phyloP scores from a whole-genome alignment of 2,329 filamentous ascomycete species.

The Fusarium clavum region DNA sequence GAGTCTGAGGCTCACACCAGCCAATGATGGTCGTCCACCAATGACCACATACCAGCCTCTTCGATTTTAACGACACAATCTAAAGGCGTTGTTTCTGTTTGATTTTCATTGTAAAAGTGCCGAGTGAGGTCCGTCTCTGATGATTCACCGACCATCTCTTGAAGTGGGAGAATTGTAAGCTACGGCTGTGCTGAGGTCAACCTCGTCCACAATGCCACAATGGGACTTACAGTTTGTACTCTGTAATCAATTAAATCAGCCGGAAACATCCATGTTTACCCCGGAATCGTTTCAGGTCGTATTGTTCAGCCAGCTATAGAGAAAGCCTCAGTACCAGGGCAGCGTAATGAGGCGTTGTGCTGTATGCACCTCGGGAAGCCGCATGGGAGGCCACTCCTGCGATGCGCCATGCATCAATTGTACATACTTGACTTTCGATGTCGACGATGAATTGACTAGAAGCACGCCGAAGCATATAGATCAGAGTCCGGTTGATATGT shows the following conservation, averaged over 20 bases:
- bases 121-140: background rate
- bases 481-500: background rate
- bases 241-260: background rate
- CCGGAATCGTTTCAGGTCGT: background rate
- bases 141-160: background rate
- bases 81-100: background rate
- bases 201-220: background rate
- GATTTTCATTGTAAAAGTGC: constrained; percentile 7
- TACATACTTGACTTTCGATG: background rate
- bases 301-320: background rate
- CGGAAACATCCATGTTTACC: background rate
- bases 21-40: constrained; percentile 1
- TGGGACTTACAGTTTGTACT: no score
- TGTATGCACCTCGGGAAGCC: background rate
- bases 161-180: background rate
- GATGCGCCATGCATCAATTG: background rate
- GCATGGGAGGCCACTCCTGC: background rate
- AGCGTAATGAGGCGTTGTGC: background rate
- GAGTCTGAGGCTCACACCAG: constrained; percentile 12
- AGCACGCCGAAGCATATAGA: background rate
- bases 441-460: background rate
- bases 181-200: background rate
- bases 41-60: constrained; percentile 12
- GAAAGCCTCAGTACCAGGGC: background rate
- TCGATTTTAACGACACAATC: background rate